Percentiles rank a stretch among this genome's conserved stretches.
phyloP scores from a whole-genome alignment of 106 monocot genomes.

The Dendrobium nobile region DNA sequence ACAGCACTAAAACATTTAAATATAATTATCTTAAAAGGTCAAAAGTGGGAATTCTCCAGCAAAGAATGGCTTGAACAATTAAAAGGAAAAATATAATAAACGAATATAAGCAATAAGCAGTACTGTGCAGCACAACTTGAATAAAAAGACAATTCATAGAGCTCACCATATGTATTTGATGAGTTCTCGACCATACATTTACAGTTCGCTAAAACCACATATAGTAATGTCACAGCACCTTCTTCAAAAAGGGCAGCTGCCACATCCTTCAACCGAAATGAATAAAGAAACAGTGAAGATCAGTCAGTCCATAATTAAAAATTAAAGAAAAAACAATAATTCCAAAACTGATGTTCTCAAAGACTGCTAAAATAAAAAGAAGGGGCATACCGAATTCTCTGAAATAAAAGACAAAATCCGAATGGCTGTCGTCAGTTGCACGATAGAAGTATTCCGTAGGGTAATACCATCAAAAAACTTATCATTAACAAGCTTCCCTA shows the following conservation, averaged over 20 bases:
- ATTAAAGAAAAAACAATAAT: neutral
- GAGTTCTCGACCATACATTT: conserved; percentile 88
- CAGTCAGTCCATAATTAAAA: neutral
- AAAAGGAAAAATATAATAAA: neutral
- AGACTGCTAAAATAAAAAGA: neutral
- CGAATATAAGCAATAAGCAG: neutral
- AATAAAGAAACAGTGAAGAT: conserved; percentile 4
- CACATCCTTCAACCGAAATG: conserved; percentile 49
- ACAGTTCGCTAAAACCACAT: conserved; percentile 74
- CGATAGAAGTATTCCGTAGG: conserved; percentile 60
- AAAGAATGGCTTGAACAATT: neutral
- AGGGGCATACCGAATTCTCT: conserved; percentile 63
- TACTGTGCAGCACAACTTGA: neutral
- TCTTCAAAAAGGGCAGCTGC: conserved; percentile 85
- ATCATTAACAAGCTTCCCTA: conserved; percentile 91
- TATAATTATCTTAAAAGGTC: neutral
- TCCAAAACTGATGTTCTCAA: neutral
- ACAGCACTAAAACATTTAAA: neutral
- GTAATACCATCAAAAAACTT: conserved; percentile 80
- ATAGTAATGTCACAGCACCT: conserved; percentile 80
- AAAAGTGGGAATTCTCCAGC: neutral
- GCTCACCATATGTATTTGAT: conserved; percentile 87
- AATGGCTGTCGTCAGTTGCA: conserved; percentile 82
- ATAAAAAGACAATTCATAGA: neutral
- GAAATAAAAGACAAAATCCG: conserved; percentile 87